Evolutionary conservation across 129 eudicot species (phyloP).

Genomic region (Centella asiatica): DNA sequence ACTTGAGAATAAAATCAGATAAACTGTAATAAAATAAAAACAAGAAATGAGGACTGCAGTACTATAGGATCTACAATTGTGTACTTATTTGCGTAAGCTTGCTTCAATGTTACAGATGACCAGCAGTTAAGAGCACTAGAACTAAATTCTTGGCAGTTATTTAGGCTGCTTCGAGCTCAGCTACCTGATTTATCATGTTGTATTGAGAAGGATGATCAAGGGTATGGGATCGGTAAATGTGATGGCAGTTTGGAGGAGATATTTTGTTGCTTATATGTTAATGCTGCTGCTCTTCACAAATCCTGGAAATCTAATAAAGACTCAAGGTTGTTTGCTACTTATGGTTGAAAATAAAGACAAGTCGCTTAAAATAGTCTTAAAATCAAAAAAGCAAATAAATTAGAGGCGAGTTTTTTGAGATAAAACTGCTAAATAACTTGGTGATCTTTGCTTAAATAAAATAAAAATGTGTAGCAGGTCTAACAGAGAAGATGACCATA

Average conservation of each 20-base stretch:
- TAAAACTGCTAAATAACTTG: conserved; percentile 1
- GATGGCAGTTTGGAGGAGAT: conserved; percentile 41
- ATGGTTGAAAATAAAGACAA: not conserved
- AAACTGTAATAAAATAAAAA: no score
- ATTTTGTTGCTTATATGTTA: conserved; percentile 56
- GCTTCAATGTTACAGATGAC: conserved; percentile 39
- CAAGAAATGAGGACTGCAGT: no score
- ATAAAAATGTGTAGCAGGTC: conserved; percentile 27
- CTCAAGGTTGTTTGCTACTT: conserved; percentile 29
- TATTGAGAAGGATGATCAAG: conserved; percentile 3
- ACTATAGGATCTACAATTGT: not conserved
- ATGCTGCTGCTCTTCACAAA: conserved; percentile 52
- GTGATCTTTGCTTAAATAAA: conserved; percentile 4
- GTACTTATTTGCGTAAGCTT: not conserved
- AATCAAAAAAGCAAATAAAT: no score
- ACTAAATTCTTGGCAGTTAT: conserved; percentile 80
- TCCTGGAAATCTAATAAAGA: conserved; percentile 48
- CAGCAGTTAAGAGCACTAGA: conserved; percentile 57
- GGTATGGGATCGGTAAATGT: conserved; percentile 18
- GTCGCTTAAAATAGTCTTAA: no score
- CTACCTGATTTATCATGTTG: conserved; percentile 41
- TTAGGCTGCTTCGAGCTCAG: conserved; percentile 63
- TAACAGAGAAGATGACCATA: conserved; percentile 29
- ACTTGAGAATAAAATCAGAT: no score
- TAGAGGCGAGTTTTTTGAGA: not conserved